phyloP scores from a whole-genome alignment of 2,329 filamentous ascomycete genomes.

The Fusarium sp. region DNA sequence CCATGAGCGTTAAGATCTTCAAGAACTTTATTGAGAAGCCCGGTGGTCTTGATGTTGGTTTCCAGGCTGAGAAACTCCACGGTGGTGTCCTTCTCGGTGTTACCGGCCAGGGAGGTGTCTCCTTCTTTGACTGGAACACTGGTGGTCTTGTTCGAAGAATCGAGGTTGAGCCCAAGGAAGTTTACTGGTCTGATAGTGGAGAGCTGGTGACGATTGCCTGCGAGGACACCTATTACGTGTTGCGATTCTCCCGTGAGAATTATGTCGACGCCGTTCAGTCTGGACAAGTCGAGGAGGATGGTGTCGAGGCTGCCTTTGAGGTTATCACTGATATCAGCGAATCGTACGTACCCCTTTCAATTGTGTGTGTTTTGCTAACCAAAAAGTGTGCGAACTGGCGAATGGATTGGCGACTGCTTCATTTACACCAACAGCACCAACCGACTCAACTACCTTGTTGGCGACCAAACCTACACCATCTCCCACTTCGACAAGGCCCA shows the following conservation, averaged over 20 bases:
- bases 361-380: neutral
- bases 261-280: constrained; percentile 87
- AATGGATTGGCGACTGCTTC: constrained; percentile 99
- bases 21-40: constrained; percentile 96
- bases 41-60: constrained; percentile 91
- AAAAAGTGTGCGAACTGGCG: constrained; percentile 85
- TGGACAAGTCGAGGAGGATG: constrained; percentile 87
- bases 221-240: constrained; percentile 94
- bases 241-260: constrained; percentile 90
- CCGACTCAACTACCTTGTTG: constrained; percentile 96
- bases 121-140: constrained; percentile 95
- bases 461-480: constrained; percentile 97
- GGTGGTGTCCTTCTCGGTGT: constrained; percentile 93
- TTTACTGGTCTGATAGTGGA: constrained; percentile 98
- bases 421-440: constrained; percentile 98
- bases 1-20: constrained; percentile 95
- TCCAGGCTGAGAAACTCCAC: constrained; percentile 91
- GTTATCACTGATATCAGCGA: constrained; percentile 96
- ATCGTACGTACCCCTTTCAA: constrained; percentile 64
- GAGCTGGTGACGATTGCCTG: constrained; percentile 94
- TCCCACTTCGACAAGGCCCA: constrained; percentile 96
- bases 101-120: constrained; percentile 93
- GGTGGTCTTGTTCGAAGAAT: constrained; percentile 92
- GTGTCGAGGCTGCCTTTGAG: constrained; percentile 95
- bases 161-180: constrained; percentile 78